Base-by-base conservation (phyloP, 768 basidiomycete species). In the Amanita jacksonii region DNA sequence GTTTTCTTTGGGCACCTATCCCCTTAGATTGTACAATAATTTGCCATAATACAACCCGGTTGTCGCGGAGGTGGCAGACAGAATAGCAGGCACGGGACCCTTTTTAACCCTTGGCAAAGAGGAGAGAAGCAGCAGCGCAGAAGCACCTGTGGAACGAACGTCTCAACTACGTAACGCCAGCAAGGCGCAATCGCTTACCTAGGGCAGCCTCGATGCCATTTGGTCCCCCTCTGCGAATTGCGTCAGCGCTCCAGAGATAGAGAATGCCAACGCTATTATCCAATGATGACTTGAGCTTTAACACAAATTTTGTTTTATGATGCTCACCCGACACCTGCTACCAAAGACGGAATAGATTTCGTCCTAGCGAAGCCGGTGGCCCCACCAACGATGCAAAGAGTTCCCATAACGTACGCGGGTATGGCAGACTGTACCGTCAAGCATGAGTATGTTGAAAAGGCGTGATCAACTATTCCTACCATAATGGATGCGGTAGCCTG, bases 381-480 rank as follows among this genome's bases (percentile, higher is more conserved):
- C 18, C 88, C 88, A 9, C 88, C 88, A 32, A 83, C 68, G 51
- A 87, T 65, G 59, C 86, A 89, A 49, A 90, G 65, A 43, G 64
- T 72, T 46, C 86, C 84, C 72, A 88, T 85, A 33, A 76, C 63
- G 61, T 79, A 82, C 38, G 86, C 82, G 54, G 87, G 86, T 64
- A 83, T 76, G 33, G 85, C 85, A 62, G 85, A 87, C 85, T 86
- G n/a, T n/a, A n/a, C n/a, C n/a, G n/a, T n/a, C n/a, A n/a, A n/a
- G n/a, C n/a, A n/a, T n/a, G n/a, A n/a, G n/a, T n/a, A n/a, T n/a
- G n/a, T n/a, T n/a, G n/a, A n/a, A n/a, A n/a, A n/a, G n/a, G n/a
- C n/a, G n/a, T n/a, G n/a, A n/a, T n/a, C n/a, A n/a, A n/a, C n/a
- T n/a, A n/a, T n/a, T n/a, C n/a, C n/a, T n/a, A n/a, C n/a, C n/a